phyloP scores from a whole-genome alignment of 768 basidiomycete genomes.

The Clitopilus hobsonii region DNA sequence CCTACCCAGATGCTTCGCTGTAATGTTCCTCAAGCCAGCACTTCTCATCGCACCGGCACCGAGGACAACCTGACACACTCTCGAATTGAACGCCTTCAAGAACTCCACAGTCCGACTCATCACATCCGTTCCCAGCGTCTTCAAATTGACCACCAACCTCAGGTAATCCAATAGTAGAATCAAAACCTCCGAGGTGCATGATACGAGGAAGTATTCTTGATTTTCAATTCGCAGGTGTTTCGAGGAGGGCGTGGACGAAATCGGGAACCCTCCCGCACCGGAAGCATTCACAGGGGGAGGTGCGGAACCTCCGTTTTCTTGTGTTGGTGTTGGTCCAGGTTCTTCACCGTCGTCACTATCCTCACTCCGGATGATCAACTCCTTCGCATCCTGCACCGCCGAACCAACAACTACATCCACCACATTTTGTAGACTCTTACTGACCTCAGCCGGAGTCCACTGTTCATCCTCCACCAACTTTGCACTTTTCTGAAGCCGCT shows the following conservation, averaged over 20 bases:
- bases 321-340: conserved; percentile 12
- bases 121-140: conserved; percentile 88
- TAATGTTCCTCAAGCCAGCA: conserved; percentile 96
- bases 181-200: conserved; percentile 76
- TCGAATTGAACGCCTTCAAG: conserved; percentile 95
- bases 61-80: conserved; percentile 96
- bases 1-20: conserved; percentile 92
- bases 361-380: conserved; percentile 42
- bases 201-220: conserved; percentile 77
- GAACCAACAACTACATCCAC: conserved; percentile 72
- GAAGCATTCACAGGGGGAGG: background rate
- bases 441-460: conserved; percentile 82
- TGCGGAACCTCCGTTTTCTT: conserved; percentile 13
- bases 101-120: conserved; percentile 95
- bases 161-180: conserved; percentile 80
- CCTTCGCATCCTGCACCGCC: conserved; percentile 77
- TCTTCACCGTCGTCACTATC: conserved; percentile 3
- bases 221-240: conserved; percentile 81
- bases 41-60: conserved; percentile 99
- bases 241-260: conserved; percentile 22
- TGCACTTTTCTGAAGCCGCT: conserved; percentile 72
- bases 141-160: conserved; percentile 80
- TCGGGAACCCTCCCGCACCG: background rate
- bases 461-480: conserved; percentile 94
- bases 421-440: conserved; percentile 59